Percentiles rank a stretch among this genome's conserved stretches.
phyloP scores from a whole-genome alignment of 2,329 filamentous ascomycete genomes.

The Madurella mycetomatis region DNA sequence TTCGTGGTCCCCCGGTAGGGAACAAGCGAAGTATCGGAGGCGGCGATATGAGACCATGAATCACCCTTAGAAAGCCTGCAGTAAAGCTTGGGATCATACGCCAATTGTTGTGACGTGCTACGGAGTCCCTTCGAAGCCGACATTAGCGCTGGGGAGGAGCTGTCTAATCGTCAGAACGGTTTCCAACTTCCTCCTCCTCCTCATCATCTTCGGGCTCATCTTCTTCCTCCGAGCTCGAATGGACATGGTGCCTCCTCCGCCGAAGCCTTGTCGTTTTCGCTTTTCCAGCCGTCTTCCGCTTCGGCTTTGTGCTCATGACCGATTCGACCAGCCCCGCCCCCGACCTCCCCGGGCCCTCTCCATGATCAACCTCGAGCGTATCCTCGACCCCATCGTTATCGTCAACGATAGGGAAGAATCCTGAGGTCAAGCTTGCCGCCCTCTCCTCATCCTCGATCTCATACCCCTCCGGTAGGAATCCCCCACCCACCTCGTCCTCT shows the following conservation, averaged over 20 bases:
- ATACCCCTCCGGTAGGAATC: slow-evolving; percentile 56
- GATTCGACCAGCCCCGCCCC: not conserved
- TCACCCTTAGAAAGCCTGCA: too few relatives aligned
- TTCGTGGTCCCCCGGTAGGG: too few relatives aligned
- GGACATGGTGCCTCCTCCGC: slow-evolving; percentile 18
- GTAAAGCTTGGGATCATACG: too few relatives aligned
- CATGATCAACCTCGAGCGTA: slow-evolving; percentile 32
- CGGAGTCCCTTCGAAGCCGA: too few relatives aligned
- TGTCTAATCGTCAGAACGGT: slow-evolving; percentile 1
- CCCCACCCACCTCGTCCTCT: slow-evolving; percentile 49
- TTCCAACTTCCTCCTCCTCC: slow-evolving; percentile 14
- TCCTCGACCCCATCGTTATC: slow-evolving; percentile 36
- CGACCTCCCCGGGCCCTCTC: slow-evolving; percentile 15
- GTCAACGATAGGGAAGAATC: slow-evolving; percentile 44
- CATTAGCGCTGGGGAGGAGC: not conserved
- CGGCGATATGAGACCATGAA: too few relatives aligned
- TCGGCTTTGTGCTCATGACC: slow-evolving; percentile 19
- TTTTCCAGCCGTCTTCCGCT: slow-evolving; percentile 14
- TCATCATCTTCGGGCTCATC: slow-evolving; percentile 23
- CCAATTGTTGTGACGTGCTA: too few relatives aligned
- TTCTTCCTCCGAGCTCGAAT: slow-evolving; percentile 23
- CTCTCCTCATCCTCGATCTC: slow-evolving; percentile 41
- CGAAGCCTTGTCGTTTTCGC: slow-evolving; percentile 8
- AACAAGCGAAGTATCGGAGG: too few relatives aligned
- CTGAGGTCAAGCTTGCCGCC: slow-evolving; percentile 34